Percentiles rank a stretch among this genome's conserved stretches.
Conservation (phyloP, 2,329 filamentous ascomycete species). For the Colletotrichum eremochloae region DNA sequence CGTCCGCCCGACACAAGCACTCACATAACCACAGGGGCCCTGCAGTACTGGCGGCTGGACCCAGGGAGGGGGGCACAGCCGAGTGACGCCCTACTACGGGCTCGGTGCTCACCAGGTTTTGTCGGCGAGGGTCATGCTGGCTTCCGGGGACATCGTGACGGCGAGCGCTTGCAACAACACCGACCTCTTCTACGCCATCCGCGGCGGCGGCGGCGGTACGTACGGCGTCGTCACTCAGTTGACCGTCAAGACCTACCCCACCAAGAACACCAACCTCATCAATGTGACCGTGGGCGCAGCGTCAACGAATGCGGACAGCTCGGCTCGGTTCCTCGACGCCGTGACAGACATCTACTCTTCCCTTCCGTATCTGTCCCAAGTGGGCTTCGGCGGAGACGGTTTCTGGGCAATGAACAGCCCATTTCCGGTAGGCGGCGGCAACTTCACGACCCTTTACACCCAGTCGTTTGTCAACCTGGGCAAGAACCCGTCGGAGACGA, state of each 20-base stretch:
- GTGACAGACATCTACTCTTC: slow-evolving; percentile 19
- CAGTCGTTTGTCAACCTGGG: slow-evolving; percentile 23
- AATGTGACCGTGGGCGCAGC: slow-evolving; percentile 54
- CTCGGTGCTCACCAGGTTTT: slow-evolving; percentile 49
- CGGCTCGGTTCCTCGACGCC: slow-evolving; percentile 12
- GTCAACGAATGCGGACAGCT: slow-evolving; percentile 38
- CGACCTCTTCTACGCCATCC: slow-evolving; percentile 50
- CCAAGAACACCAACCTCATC: slow-evolving; percentile 57
- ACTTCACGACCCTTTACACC: slow-evolving; percentile 18
- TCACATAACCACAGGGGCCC: slow-evolving; percentile 34
- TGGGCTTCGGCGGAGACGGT: slow-evolving; percentile 30
- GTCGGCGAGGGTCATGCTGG: slow-evolving; percentile 49
- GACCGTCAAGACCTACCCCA: slow-evolving; percentile 36
- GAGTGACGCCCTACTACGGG: slow-evolving; percentile 57
- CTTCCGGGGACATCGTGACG: slow-evolving; percentile 45
- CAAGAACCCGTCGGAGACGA: slow-evolving; percentile 1
- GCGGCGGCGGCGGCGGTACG: slow-evolving; percentile 49
- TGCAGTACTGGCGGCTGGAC: slow-evolving; percentile 64
- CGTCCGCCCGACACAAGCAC: background rate
- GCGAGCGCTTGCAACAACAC: slow-evolving; percentile 45
- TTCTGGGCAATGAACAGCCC: slow-evolving; percentile 32
- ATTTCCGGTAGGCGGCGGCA: slow-evolving; percentile 5
- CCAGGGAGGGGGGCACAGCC: slow-evolving; percentile 67
- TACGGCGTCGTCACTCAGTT: slow-evolving; percentile 50
- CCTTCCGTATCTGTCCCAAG: slow-evolving; percentile 19